phyloP scores from a whole-genome alignment of 2,329 filamentous ascomycete species.

The Penicillium sp. region DNA sequence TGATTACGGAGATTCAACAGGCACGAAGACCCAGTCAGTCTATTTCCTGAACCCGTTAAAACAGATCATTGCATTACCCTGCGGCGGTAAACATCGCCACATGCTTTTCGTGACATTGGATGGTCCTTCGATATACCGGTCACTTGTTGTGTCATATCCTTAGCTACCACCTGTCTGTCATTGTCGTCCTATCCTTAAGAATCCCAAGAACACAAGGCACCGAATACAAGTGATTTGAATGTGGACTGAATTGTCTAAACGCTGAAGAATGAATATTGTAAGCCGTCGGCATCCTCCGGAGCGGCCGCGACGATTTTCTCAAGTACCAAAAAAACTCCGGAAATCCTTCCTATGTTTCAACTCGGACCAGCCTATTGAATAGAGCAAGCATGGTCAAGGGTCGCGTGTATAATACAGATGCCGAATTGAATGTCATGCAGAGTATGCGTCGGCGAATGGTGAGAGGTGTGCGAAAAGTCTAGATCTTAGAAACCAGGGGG shows the following conservation, averaged over 20 bases:
- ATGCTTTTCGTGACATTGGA: neutral
- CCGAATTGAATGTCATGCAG: slow-evolving; percentile 1
- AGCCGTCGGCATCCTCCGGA: slow-evolving; percentile 10
- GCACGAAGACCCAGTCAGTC: neutral
- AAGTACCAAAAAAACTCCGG: slow-evolving; percentile 36
- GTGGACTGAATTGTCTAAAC: slow-evolving; percentile 22
- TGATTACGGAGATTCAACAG: slow-evolving; percentile 2
- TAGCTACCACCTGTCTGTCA: slow-evolving; percentile 8
- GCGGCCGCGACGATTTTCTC: slow-evolving; percentile 23
- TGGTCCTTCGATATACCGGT: neutral
- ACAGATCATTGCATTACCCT: neutral
- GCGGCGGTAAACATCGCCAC: neutral
- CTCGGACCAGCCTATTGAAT: slow-evolving; percentile 8
- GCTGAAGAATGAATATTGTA: slow-evolving; percentile 28
- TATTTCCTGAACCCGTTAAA: neutral
- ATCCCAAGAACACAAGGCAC: neutral
- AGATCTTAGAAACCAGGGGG: slow-evolving; percentile 78
- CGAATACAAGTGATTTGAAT: slow-evolving; percentile 4
- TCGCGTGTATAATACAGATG: slow-evolving; percentile 33
- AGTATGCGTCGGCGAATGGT: slow-evolving; percentile 5
- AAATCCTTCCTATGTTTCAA: slow-evolving; percentile 27
- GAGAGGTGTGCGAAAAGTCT: slow-evolving; percentile 3
- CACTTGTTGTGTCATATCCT: slow-evolving; percentile 13
- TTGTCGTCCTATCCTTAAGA: slow-evolving; percentile 13
- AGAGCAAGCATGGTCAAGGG: slow-evolving; percentile 2